A percentile compares a stretch with the other conserved stretches of the same genome.
phyloP scores from a whole-genome alignment of 2,329 filamentous ascomycete genomes.

The Xylaria arbuscula region DNA sequence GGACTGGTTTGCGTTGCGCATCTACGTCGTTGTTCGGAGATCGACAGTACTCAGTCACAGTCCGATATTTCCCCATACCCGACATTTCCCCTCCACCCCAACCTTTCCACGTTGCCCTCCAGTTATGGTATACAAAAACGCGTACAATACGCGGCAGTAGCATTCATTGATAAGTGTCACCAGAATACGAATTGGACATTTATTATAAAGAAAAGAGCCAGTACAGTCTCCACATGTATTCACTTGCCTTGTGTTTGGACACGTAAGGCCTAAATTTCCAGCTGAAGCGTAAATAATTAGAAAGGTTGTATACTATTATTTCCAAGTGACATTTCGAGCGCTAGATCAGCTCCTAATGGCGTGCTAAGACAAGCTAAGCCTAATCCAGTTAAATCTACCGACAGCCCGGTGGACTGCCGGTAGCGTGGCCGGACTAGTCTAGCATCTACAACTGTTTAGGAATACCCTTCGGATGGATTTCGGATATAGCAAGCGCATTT shows the following conservation, averaged over 20 bases:
- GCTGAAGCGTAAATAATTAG: too few species aligned
- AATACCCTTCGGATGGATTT: not conserved
- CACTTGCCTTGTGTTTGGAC: not conserved
- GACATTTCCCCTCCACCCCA: not conserved
- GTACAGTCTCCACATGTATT: too few species aligned
- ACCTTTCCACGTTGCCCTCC: not conserved
- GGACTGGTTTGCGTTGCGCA: not conserved
- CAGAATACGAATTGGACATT: not conserved
- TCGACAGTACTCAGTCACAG: not conserved
- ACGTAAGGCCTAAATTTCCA: not conserved
- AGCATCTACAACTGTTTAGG: not conserved
- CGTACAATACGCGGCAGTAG: not conserved
- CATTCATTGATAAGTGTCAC: too few species aligned
- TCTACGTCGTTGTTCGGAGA: not conserved
- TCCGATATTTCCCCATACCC: not conserved
- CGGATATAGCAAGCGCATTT: not conserved
- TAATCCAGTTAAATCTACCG: not conserved
- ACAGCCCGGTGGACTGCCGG: not conserved
- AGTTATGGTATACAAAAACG: not conserved
- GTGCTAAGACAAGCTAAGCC: not conserved
- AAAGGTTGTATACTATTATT: too few species aligned
- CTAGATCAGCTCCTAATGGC: too few species aligned
- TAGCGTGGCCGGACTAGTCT: not conserved
- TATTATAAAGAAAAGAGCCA: not conserved
- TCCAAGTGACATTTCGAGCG: too few species aligned